Base-by-base conservation (phyloP, 2,329 filamentous ascomycete genomes). In the Botryotinia calthae region DNA sequence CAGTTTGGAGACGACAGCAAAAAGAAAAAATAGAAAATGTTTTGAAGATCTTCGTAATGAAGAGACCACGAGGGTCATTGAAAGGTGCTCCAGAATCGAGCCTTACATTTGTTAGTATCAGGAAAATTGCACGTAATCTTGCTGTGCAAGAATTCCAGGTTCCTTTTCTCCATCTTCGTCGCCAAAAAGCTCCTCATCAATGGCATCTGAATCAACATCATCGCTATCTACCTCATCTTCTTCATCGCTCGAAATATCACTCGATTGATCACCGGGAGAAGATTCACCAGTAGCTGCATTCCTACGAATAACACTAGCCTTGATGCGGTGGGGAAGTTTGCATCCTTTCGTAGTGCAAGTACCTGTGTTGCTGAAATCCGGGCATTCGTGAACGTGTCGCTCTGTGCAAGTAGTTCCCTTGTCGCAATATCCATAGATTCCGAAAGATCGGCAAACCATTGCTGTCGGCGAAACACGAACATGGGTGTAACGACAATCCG, bases 301-400 rank as follows among this genome's bases (percentile, higher is more conserved):
- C 82, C 88, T 87, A 81, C 93, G 92, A 79, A 91, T 87, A 81
- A 91, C 85, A 85, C 93, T 94, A 81, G 94, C 94, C 83, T 93
- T 90, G 84, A 96, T 93, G 81, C 95, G 89, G 84, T 99, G 96
- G 74, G 90, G 92, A 71, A 97, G 87, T 81, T 91, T 92, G 85
- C 95, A 98, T 77, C 91, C 90, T 82, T 91, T 90, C 81, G 88
- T 90, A 81, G 90, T 90, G 88, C 96, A 99, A 75, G 86, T 85
- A 79, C 95, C 95, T 74, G 89, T 93, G 83, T 97, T 97, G 87
- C 93, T 93, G 85, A 97, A 98, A 82, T 97, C 93, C 75, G 96
- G 95, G 82, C 96, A 98, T 82, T 98, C 95, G 83, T 92, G 91
- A 73, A 95, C 91, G 84, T 99, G 96, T 74, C 94, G 91, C 76